Base-by-base conservation (phyloP, 2,329 filamentous ascomycete species). In the Paracoccidioides brasiliensis region DNA sequence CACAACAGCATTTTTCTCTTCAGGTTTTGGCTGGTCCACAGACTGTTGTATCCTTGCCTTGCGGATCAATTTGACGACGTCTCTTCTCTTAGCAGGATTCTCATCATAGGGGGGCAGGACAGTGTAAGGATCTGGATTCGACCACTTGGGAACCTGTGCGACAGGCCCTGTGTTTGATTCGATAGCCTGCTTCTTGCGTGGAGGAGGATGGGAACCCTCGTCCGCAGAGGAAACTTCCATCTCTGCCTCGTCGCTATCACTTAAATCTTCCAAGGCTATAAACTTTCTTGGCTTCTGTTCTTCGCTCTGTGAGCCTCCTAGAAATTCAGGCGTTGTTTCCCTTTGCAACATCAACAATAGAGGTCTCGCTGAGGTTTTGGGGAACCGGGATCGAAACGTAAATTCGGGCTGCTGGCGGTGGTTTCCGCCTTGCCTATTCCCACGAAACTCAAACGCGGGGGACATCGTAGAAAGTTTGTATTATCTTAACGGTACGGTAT, bases 61-160 rank as follows among this genome's bases (percentile, higher is more conserved):
- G 62, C 90, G 84, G 62, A 97, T 96, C 58, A 95, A 72, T 64
- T 94, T 88, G 40, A 97, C 88, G 42, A 96, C 85, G 61, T 96
- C 90, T 62, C 83, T 84, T 70, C 85, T 89, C 71, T 93, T 94
- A 22, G 80, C 79, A 42, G 80, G 77, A 4, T 75, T 77, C 55
- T 90, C 85, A 60, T 90, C 86, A 0, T 84, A 81, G 5, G 89
- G 90, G 7, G 91, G 91, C 8, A 95, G 76, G 2, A 82, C 86
- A 5, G 88, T 95, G 70, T 97, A 96, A 0, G 90, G 90, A 67
- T 97, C 91, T 3, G 91, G 90, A 63, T 97, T 97, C 4, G 90
- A 95, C 91, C 91, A 97, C 69, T 86, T 90, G 3, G 90, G 89
- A 4, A 68, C 70, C 54, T 64, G 62, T 12, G 63, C 51, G 38